Base-by-base conservation (phyloP, 2,329 filamentous ascomycete genomes). In the Sporothrix schenckii region DNA sequence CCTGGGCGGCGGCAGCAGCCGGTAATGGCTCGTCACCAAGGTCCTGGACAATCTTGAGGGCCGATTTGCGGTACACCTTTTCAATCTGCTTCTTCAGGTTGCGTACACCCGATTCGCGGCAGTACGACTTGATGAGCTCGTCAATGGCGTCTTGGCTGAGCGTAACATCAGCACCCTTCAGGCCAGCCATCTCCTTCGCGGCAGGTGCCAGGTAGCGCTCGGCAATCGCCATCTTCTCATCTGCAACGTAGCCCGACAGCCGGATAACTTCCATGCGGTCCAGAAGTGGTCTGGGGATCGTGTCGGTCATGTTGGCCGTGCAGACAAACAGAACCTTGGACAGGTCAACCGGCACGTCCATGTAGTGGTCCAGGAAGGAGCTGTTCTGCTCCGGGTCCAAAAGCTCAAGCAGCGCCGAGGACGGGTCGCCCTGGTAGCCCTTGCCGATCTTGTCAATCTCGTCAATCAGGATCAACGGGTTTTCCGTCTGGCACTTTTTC, bases 81-180 rank as follows among this genome's bases (percentile, higher is more conserved):
- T 99, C 95, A 73, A 99, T 99, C 80, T 98, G 94, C 84, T 99
- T 98, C 87, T 99, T 99, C 72, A 99, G 83, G 78, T 99, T 99
- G 74, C 95, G 91, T 10, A 99, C 96, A 76, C 95, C 95, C 56
- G 93, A 97, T 81, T 99, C 95, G 56, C 95, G 92, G 82, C 94
- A 97, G 83, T 99, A 99, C 30, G 93, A 97, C 82, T 98, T 98
- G 83, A 99, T 99, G 58, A 99, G 86, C 80, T 99, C 95, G 77
- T 95, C 91, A 58, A 99, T 96, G 14, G 94, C 96, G 71, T 92
- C 91, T 75, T 93, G 89, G 72, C 89, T 90, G 56, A 99, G 84
- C n/a, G 84, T 84, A n/a, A 99, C 94, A 77, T 97, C 91, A 24
- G 94, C 94, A 24, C 95, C 88, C 78, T 97, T 93, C 73, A 99